These are phyloP conservation scores for Calocybe indica DNA, from an alignment of 768 basidiomycete species.

Conservation along the genomic window DNA sequence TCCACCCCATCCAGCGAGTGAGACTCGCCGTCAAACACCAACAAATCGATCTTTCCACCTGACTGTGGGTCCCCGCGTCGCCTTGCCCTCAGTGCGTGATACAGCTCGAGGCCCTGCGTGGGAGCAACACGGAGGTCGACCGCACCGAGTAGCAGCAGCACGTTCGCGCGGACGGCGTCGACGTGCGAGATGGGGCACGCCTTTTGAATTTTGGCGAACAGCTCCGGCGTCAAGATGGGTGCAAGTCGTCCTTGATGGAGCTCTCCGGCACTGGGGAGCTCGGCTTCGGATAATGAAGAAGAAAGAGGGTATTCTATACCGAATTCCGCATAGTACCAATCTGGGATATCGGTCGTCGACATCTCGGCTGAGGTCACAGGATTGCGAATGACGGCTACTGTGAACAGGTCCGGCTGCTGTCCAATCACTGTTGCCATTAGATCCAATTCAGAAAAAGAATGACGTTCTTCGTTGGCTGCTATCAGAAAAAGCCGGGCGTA, in stretches of 20 bases:
- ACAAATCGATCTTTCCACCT: conserved; percentile 39
- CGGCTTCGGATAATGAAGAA: conserved; percentile 18
- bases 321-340: conserved; percentile 55
- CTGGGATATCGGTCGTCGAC: conserved; percentile 57
- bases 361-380: conserved; percentile 61
- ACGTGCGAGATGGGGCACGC: conserved; percentile 55
- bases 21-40: conserved; percentile 54
- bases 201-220: conserved; percentile 35
- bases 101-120: conserved; percentile 55
- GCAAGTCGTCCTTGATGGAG: background rate
- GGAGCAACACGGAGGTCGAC: conserved; percentile 60
- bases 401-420: conserved; percentile 54
- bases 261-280: conserved; percentile 5
- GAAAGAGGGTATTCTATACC: conserved; percentile 35
- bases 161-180: conserved; percentile 42
- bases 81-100: conserved; percentile 55
- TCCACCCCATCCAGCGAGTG: conserved; percentile 65
- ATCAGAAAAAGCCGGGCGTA: too few species aligned
- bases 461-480: too few species aligned
- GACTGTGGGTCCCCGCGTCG: background rate
- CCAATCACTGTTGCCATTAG: conserved; percentile 44
- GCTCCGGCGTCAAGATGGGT: conserved; percentile 37
- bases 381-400: conserved; percentile 59
- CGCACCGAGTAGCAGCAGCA: conserved; percentile 54
- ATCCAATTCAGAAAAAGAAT: too few species aligned